Evolutionary conservation across 2,329 filamentous ascomycete species (phyloP), one percentile per base, ranked within the genome.

Genomic region (Neopestalotiopsis clavispora): DNA sequence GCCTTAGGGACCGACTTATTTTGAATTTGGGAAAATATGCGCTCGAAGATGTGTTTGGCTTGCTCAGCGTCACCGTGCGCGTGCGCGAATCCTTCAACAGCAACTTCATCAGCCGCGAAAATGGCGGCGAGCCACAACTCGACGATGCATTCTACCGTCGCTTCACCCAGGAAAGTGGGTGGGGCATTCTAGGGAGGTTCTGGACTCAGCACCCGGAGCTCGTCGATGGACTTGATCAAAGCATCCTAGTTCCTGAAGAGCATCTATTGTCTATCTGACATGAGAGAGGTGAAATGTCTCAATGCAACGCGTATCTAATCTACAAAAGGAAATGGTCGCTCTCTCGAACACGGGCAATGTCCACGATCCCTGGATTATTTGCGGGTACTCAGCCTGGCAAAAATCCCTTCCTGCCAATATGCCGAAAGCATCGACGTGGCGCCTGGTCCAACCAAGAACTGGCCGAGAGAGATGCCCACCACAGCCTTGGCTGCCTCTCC

Each of bases 371-470:
- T 52, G 14, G 17, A 10, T 6, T 52, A 52, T 9, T 52, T 23
- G 4, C 45, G 45, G 6, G 45, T 14, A 1, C 61, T 64, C 20
- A 49, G 13, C 56, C 66, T 34, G 32, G 59, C 58, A 64, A 68
- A 17, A 7, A 65, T 52, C 30, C 34, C 60, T 45, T 77, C 75
- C 3, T 74, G 71, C 74, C 74, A 77, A n/a, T 67, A 70, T 71
- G 74, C 76, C 3, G 75, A 60, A 0, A 68, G 74, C 17, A 69
- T 67, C 69, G 72, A 75, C 20, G 74, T 72, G 0, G 75, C 73
- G 3, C 72, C 71, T 2, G 74, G 71, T 0, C 75, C 75, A 57
- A 74, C 69, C 3, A 74, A 6, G 5, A 73, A 12, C 6, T 71
- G 68, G 0, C 72, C 72, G 0, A 65, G 4, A 17, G 71, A 7